These are phyloP conservation scores for Herpetomonas tarakana DNA, from an alignment of 208 protist genomes.

Conservation along the genomic window DNA sequence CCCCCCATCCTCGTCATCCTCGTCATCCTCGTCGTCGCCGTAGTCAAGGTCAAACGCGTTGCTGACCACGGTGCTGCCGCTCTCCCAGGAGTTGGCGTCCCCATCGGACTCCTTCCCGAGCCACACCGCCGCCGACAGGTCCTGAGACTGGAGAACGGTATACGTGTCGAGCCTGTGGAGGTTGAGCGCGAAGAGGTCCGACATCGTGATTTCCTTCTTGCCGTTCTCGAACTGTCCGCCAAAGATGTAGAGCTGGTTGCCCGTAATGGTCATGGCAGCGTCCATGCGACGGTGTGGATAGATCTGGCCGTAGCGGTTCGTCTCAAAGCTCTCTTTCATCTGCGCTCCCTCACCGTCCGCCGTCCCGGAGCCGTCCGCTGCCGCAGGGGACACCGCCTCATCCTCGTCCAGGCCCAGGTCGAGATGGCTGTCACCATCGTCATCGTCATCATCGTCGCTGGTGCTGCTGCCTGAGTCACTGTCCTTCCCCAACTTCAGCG, in stretches of 20 bases:
- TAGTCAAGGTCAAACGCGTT: slow-evolving; percentile 75
- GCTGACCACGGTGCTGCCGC: slow-evolving; percentile 82
- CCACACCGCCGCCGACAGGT: slow-evolving; percentile 79
- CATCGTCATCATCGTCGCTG: slow-evolving; percentile 18
- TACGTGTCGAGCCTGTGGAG: slow-evolving; percentile 82
- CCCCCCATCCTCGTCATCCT: slow-evolving; percentile 32
- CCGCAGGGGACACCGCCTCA: not conserved
- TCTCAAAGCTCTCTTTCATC: slow-evolving; percentile 76
- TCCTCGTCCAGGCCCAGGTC: slow-evolving; percentile 30
- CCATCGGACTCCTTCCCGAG: slow-evolving; percentile 81
- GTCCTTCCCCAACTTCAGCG: slow-evolving; percentile 37
- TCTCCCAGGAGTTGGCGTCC: slow-evolving; percentile 81
- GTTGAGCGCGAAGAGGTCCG: slow-evolving; percentile 86
- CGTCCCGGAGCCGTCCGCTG: slow-evolving; percentile 1
- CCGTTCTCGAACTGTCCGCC: slow-evolving; percentile 89
- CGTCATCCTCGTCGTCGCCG: slow-evolving; percentile 66
- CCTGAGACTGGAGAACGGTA: slow-evolving; percentile 71
- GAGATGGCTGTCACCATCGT: slow-evolving; percentile 16
- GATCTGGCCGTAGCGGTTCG: slow-evolving; percentile 53
- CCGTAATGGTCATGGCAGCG: slow-evolving; percentile 47
- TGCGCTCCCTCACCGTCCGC: slow-evolving; percentile 11
- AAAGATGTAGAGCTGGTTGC: slow-evolving; percentile 84
- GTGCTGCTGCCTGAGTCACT: slow-evolving; percentile 1
- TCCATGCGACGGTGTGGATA: slow-evolving; percentile 86
- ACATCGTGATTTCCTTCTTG: slow-evolving; percentile 86